Evolutionary conservation across 2,329 filamentous ascomycete species (phyloP), one percentile per base, ranked within the genome.

Genomic region (Colletotrichum noveboracense): DNA sequence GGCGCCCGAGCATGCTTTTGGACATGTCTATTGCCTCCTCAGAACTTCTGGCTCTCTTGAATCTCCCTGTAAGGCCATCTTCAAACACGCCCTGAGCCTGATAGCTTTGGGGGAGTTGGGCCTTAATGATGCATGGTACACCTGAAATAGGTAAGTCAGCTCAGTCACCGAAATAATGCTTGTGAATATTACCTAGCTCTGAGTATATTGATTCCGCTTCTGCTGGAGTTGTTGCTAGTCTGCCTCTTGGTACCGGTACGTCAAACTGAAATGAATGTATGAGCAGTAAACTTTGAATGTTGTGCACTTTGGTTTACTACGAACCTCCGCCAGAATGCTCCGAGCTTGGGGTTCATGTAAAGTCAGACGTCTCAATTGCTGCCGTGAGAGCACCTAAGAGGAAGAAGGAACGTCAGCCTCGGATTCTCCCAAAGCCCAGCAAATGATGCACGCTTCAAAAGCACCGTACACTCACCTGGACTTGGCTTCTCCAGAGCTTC

Each of bases 191-290:
- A 84, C 83, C 79, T 1, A 84, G 71, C 3, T 79, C 71, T 16
- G 78, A 66, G 1, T 80, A 70, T 6, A 80, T 78, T 4, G 75
- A 64, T 18, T 58, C 61, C 2, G 77, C 80, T 58, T 84, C 80
- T 6, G 73, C 21, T 0, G 78, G 62, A 21, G 77, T 81, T 8
- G 34, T 38, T 6, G 78, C 81, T 2, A 81, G 55, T 2, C 67
- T 71, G 4, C 79, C 81, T 6, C 75, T 77, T 8, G 81, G 81
- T 3, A 83, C 77, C 0, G 78, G 72, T 6, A 83, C 74, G 3
- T 80, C 79, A 5, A 77, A 75, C 84, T 85, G 3, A 0, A 34
- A 21, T 6, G 58, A 16, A 32, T 7, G 21, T 61, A 10, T 18
- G 16, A 30, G 5, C 6, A 5, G 13, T 52, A 1, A 52, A 5